These are phyloP conservation scores for Komagataella phaffii DNA, from an alignment of 805 yeast genomes.

Conservation along the genomic window DNA sequence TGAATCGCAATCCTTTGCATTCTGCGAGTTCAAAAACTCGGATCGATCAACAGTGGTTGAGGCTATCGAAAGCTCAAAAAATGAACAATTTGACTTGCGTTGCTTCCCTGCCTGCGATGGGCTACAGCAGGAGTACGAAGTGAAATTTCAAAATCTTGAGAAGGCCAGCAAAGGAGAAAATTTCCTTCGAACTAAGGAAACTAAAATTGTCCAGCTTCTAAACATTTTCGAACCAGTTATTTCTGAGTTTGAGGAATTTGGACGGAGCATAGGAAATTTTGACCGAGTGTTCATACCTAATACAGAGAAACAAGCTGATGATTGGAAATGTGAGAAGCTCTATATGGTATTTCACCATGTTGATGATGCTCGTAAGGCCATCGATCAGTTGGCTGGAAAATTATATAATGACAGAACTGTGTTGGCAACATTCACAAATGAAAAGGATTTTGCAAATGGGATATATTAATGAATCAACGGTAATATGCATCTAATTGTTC, in stretches of 20 bases:
- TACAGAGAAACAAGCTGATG: slow-evolving; percentile 23
- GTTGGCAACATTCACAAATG: slow-evolving; percentile 48
- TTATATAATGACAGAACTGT: slow-evolving; percentile 57
- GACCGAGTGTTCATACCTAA: slow-evolving; percentile 45
- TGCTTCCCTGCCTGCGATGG: slow-evolving; percentile 27
- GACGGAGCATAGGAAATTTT: slow-evolving; percentile 37
- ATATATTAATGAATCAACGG: slow-evolving; percentile 10
- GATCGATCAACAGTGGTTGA: slow-evolving; percentile 7
- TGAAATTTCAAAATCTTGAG: slow-evolving; percentile 17
- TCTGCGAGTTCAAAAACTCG: slow-evolving; percentile 27
- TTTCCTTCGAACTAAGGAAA: slow-evolving; percentile 6
- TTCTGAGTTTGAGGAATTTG: slow-evolving; percentile 37
- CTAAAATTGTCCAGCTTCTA: slow-evolving; percentile 47
- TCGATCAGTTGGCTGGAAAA: slow-evolving; percentile 45
- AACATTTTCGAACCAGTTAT: slow-evolving; percentile 42
- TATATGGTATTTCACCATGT: slow-evolving; percentile 32
- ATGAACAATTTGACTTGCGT: slow-evolving; percentile 7
- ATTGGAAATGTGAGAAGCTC: slow-evolving; percentile 28
- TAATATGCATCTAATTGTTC: slow-evolving; percentile 8
- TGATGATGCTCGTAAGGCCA: slow-evolving; percentile 40
- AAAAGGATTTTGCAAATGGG: slow-evolving; percentile 37
- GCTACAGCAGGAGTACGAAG: slow-evolving; percentile 10
- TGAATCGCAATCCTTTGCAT: slow-evolving; percentile 39
- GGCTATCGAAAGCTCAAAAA: slow-evolving; percentile 11
- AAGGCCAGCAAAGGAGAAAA: neutral